Base-by-base conservation (phyloP, 306 rosid genomes). In the Quercus cerris region DNA sequence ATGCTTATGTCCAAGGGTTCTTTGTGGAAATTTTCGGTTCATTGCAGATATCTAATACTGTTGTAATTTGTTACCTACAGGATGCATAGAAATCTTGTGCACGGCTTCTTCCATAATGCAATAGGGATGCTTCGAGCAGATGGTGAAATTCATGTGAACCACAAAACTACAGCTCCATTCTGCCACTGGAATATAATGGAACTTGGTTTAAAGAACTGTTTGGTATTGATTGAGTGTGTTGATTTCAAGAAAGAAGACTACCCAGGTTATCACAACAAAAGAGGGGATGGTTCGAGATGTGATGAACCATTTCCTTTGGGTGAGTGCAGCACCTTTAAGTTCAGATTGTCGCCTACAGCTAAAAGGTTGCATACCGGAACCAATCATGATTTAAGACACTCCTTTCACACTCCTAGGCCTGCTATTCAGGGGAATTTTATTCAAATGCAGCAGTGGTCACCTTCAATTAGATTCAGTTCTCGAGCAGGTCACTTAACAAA, bases 71-170 rank as follows among this genome's bases (percentile, higher is more conserved):
- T 66, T 54, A 52, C 77, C 66, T 77, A 56, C 79, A 89, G 94
- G 80, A 76, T 10, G 90, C 97, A 91, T 55, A 85, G 54, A 81
- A 10, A 28, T 9, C 88, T 89, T 61, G 87, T 91, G 56, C 31
- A 9, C 41, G 86, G 85, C 11, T 91, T 91, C 80, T 84, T 88
- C 74, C 35, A 13, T 70, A 89, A 85, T 30, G 92, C 93, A 35
- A 73, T 15, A 73, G 8, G 51, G 76, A 77, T 89, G 90, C 90
- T 87, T 56, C 78, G 83, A 31, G 25, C 71, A 2, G 17, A 82
- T 74, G 97, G 92, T 49, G 91, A 91, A 81, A 74, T 91, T 71
- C 93, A 91, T 78, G 83, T 89, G 15, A 89, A 77, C 81, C 97
- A 91, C 63, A 91, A 91, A 81, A 74, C 80, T 11, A 83, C 68